A percentile compares a stretch with the other conserved stretches of the same genome.
These are phyloP conservation scores for Arachis monticola DNA, from an alignment of 331 rosid species.

Conservation along the genomic window DNA sequence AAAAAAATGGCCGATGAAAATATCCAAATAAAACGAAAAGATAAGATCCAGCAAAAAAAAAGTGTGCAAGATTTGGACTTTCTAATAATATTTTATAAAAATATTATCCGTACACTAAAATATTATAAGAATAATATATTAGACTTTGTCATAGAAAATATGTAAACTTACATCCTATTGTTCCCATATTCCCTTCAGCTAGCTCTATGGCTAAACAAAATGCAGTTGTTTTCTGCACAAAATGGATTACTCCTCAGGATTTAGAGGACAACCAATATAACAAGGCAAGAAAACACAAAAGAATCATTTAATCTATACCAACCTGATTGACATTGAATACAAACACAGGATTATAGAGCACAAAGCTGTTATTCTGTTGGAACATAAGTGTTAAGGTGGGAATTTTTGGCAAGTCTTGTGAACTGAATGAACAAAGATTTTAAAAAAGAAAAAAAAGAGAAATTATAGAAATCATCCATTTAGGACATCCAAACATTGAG, in stretches of 20 bases:
- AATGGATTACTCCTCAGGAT: conserved; percentile 10
- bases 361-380: conserved; percentile 77
- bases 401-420: conserved; percentile 61
- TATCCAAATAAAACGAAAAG: no score
- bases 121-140: no score
- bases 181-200: no score
- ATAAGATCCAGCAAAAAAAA: no score
- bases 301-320: conserved; percentile 21
- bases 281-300: no score
- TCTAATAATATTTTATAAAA: no score
- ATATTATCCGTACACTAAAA: no score
- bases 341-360: conserved; percentile 68
- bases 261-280: no score
- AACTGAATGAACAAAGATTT: conserved; percentile 46
- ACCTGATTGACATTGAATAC: conserved; percentile 3
- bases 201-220: no score
- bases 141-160: conserved; percentile 27
- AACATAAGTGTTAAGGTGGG: conserved; percentile 75
- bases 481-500: conserved; percentile 10
- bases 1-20: no score
- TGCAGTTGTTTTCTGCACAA: neutral
- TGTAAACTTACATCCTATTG: conserved; percentile 60
- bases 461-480: conserved; percentile 6
- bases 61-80: no score
- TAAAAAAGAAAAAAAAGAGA: neutral